A percentile compares a stretch with the other conserved stretches of the same genome.
Evolutionary conservation across 768 basidiomycete genomes (phyloP).

Genomic region (Russula sp.): DNA sequence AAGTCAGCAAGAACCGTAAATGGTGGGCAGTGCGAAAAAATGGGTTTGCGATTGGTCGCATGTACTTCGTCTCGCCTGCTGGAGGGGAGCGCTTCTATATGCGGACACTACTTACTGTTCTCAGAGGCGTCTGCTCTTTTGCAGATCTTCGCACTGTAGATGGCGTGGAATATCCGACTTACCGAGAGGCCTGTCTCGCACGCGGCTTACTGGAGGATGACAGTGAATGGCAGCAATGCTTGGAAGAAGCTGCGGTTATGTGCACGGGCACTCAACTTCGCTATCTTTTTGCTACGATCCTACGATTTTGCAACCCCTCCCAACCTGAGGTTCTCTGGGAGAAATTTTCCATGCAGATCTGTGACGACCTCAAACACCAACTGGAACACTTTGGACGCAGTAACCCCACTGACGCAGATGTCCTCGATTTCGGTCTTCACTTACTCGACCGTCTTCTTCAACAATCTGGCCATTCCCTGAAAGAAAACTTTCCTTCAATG

Average conservation of each 20-base stretch:
- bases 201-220: not conserved
- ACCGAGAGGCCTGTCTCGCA: not conserved
- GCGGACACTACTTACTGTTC: not conserved
- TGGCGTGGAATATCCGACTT: not conserved
- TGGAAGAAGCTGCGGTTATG: not conserved
- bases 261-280: not conserved
- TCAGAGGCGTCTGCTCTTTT: not conserved
- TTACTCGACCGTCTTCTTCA: too few species aligned
- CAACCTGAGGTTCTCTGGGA: not conserved
- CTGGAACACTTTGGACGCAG: too few species aligned
- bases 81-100: not conserved
- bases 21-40: not conserved
- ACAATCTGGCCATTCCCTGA: too few species aligned
- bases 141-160: not conserved
- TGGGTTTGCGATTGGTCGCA: not conserved
- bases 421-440: too few species aligned
- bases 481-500: too few species aligned
- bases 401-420: too few species aligned
- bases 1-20: fast-evolving
- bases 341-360: fast-evolving
- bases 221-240: not conserved
- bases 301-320: not conserved
- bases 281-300: not conserved
- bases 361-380: not conserved
- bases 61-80: not conserved